Percentiles rank a stretch among this genome's conserved stretches.
These are phyloP conservation scores for Cyclostephanos invisitatus DNA, from an alignment of 108 stramenopile genomes.

Conservation along the genomic window DNA sequence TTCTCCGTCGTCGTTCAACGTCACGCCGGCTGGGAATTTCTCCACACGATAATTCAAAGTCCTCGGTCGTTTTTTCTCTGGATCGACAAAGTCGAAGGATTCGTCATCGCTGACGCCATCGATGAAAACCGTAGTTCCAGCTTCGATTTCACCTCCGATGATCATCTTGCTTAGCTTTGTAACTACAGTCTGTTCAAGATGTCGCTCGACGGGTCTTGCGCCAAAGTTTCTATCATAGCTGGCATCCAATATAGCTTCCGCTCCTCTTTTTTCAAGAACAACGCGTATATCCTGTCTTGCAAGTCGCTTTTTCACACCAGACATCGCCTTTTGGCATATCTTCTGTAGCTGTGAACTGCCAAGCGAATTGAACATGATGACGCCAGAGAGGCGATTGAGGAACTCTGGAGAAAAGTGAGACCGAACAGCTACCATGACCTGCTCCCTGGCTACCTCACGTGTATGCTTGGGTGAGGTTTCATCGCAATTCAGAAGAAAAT, in stretches of 20 bases:
- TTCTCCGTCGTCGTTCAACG: slow-evolving; percentile 52
- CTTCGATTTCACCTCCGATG: slow-evolving; percentile 68
- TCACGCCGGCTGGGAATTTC: slow-evolving; percentile 37
- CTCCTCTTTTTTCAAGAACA: slow-evolving; percentile 73
- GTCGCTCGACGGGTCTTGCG: slow-evolving; percentile 84
- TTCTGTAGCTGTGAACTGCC: slow-evolving; percentile 74
- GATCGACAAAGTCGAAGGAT: slow-evolving; percentile 58
- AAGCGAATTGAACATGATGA: slow-evolving; percentile 91
- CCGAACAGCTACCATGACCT: slow-evolving; percentile 83
- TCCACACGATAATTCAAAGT: slow-evolving; percentile 47
- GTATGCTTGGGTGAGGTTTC: slow-evolving; percentile 37
- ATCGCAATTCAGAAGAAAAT: slow-evolving; percentile 65
- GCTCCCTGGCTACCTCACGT: slow-evolving; percentile 47
- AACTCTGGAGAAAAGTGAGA: slow-evolving; percentile 90
- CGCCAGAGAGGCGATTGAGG: slow-evolving; percentile 93
- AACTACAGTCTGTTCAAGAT: slow-evolving; percentile 77
- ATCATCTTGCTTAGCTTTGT: slow-evolving; percentile 84
- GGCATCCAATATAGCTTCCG: slow-evolving; percentile 71
- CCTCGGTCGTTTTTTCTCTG: slow-evolving; percentile 36
- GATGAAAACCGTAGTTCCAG: slow-evolving; percentile 75
- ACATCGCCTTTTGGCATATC: slow-evolving; percentile 84
- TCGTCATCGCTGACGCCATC: slow-evolving; percentile 70
- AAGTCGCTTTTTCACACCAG: slow-evolving; percentile 67
- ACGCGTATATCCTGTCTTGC: slow-evolving; percentile 61
- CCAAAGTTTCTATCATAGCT: slow-evolving; percentile 81